Percentiles rank a stretch among this genome's conserved stretches.
These are phyloP conservation scores for Quercus robur DNA, from an alignment of 306 rosid genomes.

Conservation along the genomic window DNA sequence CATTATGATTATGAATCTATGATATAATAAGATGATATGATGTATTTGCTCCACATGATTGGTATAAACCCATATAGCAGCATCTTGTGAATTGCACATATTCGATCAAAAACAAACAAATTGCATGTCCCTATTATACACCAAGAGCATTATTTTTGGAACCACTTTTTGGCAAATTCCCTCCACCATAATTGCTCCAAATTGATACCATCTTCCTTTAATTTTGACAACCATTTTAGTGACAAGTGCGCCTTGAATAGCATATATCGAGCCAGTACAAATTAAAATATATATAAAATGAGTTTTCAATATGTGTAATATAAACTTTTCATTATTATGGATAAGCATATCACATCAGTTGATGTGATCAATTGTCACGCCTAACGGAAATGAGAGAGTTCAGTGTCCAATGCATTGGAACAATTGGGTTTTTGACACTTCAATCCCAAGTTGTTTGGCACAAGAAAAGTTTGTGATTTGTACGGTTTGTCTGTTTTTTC, in stretches of 20 bases:
- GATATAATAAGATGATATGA: not conserved
- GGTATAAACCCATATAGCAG: not conserved
- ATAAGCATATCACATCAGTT: constrained; percentile 17
- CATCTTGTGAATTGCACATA: constrained; percentile 16
- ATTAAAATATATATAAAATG: not conserved
- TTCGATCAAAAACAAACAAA: constrained; percentile 1
- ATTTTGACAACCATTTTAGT: not conserved
- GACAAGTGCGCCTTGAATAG: constrained; percentile 21
- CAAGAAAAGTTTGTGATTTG: constrained; percentile 20
- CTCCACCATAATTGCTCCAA: constrained; percentile 23
- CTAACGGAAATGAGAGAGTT: not conserved
- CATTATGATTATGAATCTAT: not conserved
- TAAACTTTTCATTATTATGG: constrained; percentile 6
- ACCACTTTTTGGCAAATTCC: constrained; percentile 14
- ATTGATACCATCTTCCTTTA: constrained; percentile 8
- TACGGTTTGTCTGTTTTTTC: constrained; percentile 12
- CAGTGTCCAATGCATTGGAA: not conserved
- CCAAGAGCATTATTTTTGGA: constrained; percentile 18
- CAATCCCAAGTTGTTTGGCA: not conserved
- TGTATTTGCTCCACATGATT: not conserved
- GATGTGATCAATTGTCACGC: constrained; percentile 19
- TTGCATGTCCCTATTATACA: constrained; percentile 8
- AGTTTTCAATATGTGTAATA: constrained; percentile 15
- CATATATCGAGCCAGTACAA: constrained; percentile 1
- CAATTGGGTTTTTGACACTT: not conserved